Evolutionary conservation across 768 basidiomycete species (phyloP), one percentile per base, ranked within the genome.

Genomic region (Tylopilus balloui): DNA sequence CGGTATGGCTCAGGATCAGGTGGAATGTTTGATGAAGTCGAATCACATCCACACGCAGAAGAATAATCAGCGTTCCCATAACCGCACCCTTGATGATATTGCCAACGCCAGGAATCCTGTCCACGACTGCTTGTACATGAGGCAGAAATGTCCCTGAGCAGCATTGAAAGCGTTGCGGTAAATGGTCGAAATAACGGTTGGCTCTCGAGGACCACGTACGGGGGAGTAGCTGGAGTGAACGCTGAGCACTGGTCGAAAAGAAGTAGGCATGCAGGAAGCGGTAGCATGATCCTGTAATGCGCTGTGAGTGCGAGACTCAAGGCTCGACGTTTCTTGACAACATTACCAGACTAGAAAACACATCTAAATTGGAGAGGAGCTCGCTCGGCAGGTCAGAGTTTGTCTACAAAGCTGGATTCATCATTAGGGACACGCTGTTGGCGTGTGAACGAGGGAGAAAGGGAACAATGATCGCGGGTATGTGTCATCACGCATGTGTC

Each of bases 31-130:
- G 28, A 34, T 3, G 6, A 4, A 2, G 17, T 25, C 4, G n/a
- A 42, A 28, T 38, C 23, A 55, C 54, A 4, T 55, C 47, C 19
- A 55, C 28, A 4, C 44, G n/a, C 3, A 48, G 51, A 25, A 54
- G 45, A 3, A 12, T 23, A 1, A 27, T 19, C 0, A 53, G 19
- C 5, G 48, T 39, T 9, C 43, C 39, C 3, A 24, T 32, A 12
- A 55, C 37, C 4, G n/a, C 17, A 11, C 39, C 6, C 6, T 50
- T 50, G 47, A 55, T 45, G 20, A 55, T 6, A 7, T 19, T 4
- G 2, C 54, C 47, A 1, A 32, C 42, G 1, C 10, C 34, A 2
- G 54, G 53, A 8, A 49, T 24, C 0, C 1, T n/a, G 1, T 20
- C 28, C 3, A 31, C 35, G 28, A 23, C 20, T 10, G 34, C 47